Conservation (phyloP, 257 asterid species). For the Solanum commersonii region DNA sequence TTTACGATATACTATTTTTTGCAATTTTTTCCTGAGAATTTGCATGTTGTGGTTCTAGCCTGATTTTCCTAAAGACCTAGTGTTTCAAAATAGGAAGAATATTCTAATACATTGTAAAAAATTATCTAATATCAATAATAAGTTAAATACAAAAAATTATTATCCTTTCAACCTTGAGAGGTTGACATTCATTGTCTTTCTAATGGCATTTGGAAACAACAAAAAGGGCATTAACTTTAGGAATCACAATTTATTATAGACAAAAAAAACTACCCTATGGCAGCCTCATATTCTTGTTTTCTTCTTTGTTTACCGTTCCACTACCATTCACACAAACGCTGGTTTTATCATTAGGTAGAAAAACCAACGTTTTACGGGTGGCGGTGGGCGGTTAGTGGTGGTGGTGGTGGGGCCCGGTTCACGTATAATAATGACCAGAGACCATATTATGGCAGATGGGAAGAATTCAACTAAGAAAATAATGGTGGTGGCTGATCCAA, state of each 20-base stretch:
- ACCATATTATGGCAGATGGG: conserved; percentile 27
- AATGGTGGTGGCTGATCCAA: conserved; percentile 72
- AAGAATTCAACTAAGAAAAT: conserved; percentile 34
- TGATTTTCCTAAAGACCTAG: not conserved
- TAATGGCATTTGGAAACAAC: not conserved
- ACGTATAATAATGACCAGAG: conserved; percentile 4
- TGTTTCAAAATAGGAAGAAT: not conserved
- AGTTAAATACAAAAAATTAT: not conserved
- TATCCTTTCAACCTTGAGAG: not conserved
- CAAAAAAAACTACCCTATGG: not conserved
- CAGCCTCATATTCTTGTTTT: conserved; percentile 9
- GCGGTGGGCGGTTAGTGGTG: not conserved
- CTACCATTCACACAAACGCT: not conserved
- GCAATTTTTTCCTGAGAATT: not conserved
- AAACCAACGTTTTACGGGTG: not conserved
- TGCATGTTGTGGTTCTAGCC: not conserved
- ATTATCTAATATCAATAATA: not conserved
- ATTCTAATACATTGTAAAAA: not conserved
- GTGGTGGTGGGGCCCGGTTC: conserved; percentile 3
- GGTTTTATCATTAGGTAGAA: not conserved
- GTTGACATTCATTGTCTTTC: not conserved
- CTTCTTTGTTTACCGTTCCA: not conserved
- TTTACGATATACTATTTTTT: not conserved
- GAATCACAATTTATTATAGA: not conserved
- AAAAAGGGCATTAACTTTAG: not conserved